Percentiles rank a stretch among this genome's conserved stretches.
Conservation (phyloP, 108 stramenopile species). For the Cylindrotheca closterium region DNA sequence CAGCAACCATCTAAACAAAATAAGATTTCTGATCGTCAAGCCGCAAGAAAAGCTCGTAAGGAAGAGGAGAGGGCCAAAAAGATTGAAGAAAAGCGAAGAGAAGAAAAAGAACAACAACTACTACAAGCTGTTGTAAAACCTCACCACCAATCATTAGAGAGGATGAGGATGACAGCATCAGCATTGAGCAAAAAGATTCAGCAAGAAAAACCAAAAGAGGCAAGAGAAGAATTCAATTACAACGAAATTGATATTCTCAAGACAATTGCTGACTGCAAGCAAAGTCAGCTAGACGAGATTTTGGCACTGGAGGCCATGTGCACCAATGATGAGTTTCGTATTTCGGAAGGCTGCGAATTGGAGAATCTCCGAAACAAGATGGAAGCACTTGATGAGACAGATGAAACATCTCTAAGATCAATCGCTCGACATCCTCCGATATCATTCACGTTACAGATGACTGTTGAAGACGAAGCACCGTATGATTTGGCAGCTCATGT, state of each 20-base stretch:
- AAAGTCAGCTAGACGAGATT: conserved; percentile 43
- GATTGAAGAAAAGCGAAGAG: conserved; percentile 23
- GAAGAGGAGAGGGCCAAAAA: conserved; percentile 23
- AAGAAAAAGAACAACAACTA: conserved; percentile 33
- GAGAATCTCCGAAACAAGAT: conserved; percentile 20
- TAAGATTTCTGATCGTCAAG: conserved; percentile 23
- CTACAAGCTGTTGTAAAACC: conserved; percentile 23
- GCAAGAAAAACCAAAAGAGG: background rate
- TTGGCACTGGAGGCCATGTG: conserved; percentile 44
- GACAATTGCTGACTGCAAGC: conserved; percentile 34
- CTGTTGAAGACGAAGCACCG: conserved; percentile 25
- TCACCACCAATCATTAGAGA: conserved; percentile 14
- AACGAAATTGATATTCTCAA: conserved; percentile 4
- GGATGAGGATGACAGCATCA: too few species aligned
- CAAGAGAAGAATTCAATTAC: background rate
- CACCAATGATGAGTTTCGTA: conserved; percentile 23
- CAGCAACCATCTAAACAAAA: conserved; percentile 1
- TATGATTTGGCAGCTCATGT: conserved; percentile 28
- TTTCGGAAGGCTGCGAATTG: conserved; percentile 15
- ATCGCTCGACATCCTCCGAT: conserved; percentile 33
- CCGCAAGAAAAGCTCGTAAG: conserved; percentile 17
- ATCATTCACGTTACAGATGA: conserved; percentile 13
- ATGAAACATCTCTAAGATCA: background rate
- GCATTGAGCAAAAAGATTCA: conserved; percentile 12
- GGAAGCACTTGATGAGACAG: conserved; percentile 4